phyloP scores from a whole-genome alignment of 768 basidiomycete genomes.

The Lactarius tabidus region DNA sequence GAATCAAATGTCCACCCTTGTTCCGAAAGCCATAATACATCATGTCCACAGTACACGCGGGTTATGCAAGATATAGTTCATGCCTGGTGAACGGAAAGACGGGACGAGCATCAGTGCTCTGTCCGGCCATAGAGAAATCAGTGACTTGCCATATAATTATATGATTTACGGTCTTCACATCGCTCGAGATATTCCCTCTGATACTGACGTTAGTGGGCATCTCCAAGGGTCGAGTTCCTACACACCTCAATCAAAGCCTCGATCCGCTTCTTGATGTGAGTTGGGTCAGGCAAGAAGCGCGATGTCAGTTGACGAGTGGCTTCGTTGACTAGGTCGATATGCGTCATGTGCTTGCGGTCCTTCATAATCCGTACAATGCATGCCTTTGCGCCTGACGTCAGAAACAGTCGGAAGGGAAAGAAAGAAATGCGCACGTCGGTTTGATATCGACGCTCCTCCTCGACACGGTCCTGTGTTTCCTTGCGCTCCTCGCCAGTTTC shows the following conservation, averaged over 20 bases:
- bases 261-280: conserved; percentile 88
- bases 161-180: conserved; percentile 81
- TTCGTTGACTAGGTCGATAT: conserved; percentile 87
- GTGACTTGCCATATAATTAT: conserved; percentile 63
- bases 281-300: conserved; percentile 84
- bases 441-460: conserved; percentile 87
- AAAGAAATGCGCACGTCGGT: conserved; percentile 61
- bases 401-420: neutral
- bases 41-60: conserved; percentile 11
- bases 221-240: conserved; percentile 10
- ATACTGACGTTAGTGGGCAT: neutral
- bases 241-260: conserved; percentile 90
- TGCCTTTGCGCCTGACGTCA: conserved; percentile 51
- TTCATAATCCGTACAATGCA: conserved; percentile 99
- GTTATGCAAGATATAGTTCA: conserved; percentile 20
- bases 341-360: conserved; percentile 82
- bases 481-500: conserved; percentile 84
- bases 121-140: neutral
- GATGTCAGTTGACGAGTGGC: conserved; percentile 80
- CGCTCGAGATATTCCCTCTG: conserved; percentile 95
- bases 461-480: conserved; percentile 86
- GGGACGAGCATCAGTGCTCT: neutral
- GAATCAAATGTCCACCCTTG: neutral
- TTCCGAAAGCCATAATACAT: conserved; percentile 7
- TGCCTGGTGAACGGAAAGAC: conserved; percentile 5